Percentiles rank a stretch among this genome's conserved stretches.
These are phyloP conservation scores for Mucor mucedo DNA, from an alignment of 371 early-diverging fungal species.

Conservation along the genomic window DNA sequence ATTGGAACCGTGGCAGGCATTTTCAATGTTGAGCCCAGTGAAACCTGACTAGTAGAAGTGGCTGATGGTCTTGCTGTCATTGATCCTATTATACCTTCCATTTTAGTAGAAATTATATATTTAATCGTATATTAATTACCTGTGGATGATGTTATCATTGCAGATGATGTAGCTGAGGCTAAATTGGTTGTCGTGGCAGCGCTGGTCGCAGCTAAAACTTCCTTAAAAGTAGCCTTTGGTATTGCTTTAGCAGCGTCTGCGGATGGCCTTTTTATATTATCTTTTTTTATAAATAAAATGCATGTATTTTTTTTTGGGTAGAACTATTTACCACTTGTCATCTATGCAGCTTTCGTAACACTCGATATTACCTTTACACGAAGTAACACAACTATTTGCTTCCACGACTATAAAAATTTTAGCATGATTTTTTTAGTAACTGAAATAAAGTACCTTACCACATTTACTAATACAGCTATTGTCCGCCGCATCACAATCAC, in stretches of 20 bases:
- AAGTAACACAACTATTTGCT: conserved; percentile 23
- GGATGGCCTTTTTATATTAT: neutral
- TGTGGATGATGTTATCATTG: neutral
- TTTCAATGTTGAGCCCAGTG: neutral
- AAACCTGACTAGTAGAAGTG: conserved; percentile 3
- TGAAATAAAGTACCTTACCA: neutral
- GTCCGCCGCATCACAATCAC: neutral
- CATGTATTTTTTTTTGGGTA: neutral
- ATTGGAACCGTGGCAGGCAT: neutral
- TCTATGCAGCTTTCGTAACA: conserved; percentile 22
- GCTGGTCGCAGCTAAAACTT: neutral
- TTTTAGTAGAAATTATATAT: no score
- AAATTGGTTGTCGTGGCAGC: neutral
- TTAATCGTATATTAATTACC: no score
- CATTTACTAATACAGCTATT: neutral
- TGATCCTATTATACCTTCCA: no score
- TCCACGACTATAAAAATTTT: conserved; percentile 9
- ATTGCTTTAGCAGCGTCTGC: neutral
- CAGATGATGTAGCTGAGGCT: conserved; percentile 1
- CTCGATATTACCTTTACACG: conserved; percentile 12
- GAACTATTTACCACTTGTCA: conserved; percentile 18
- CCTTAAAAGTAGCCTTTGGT: neutral
- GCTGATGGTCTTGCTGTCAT: neutral
- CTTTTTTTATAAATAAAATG: neutral
- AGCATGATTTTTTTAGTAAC: neutral